Base-by-base conservation (phyloP, 1,139 yeast species). In the Blastobotrys illinoisensis region DNA sequence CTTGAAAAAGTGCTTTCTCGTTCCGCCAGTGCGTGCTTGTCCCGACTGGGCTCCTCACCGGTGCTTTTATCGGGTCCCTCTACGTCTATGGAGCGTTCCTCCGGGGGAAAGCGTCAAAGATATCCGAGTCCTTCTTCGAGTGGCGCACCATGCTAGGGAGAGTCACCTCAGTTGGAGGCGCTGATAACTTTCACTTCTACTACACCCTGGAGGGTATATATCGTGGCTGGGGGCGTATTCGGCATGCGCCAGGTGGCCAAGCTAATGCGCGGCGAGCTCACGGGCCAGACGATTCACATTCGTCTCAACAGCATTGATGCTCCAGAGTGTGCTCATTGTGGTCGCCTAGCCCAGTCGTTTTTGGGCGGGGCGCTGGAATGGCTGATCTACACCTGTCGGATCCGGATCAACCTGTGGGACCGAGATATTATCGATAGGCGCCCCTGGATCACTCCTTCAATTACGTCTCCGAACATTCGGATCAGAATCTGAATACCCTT, bases 251-350 rank as follows among this genome's bases (percentile, higher is more conserved):
- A 0, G 65, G 67, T 72, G 5, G 76, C 76, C 59, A 69, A 67
- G 23, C 65, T 73, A 32, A 74, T 74, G 1, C 61, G 73, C 20
- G 64, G 65, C 28, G 61, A 60, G 45, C 26, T 49, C 5, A 47
- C 51, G 7, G 47, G 48, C 40, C 64, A 65, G 50, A 71, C 74
- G 66, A 54, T 78, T 64, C 77, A 80, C 71, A 81, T 95, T 13
- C 75, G 99, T 50, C 71, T 93, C 36, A 87, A 95, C 69, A 99
- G 98, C 0, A 84, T 93, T n/a, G 99, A 93, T 75, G 99, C 99
- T 0, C 99, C 99, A 1, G 99, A 93, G 67, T 74, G 95, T 46
- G 81, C 96, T 1, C 98, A 93, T 74, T 93, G 89, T 72, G 99
- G 99, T 1, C 87, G 87, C 60, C 91, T 96, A 0, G 87, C 96